These are phyloP conservation scores for Salix brachista DNA, from an alignment of 345 rosid genomes.

Conservation along the genomic window DNA sequence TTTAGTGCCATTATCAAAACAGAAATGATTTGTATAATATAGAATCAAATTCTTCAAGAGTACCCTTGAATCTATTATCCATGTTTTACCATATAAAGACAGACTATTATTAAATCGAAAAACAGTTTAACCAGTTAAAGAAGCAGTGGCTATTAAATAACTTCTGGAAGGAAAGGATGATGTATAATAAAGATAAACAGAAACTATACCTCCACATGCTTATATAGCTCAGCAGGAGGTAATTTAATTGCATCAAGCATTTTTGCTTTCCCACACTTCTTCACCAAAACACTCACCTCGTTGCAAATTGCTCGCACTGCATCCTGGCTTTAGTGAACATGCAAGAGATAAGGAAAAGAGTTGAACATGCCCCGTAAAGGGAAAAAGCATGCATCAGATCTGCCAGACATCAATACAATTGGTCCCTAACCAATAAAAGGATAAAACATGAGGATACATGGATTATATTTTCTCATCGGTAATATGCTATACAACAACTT, in stretches of 20 bases:
- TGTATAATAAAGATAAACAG: conserved; percentile 3
- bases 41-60: background rate
- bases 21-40: background rate
- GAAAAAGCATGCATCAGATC: background rate
- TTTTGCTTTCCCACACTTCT: conserved; percentile 81
- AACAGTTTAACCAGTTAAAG: background rate
- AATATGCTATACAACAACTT: background rate
- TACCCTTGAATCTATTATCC: background rate
- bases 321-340: conserved; percentile 54
- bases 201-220: conserved; percentile 74
- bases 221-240: conserved; percentile 80
- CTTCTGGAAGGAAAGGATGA: background rate
- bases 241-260: conserved; percentile 84
- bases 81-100: background rate
- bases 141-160: background rate
- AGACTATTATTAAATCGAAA: background rate
- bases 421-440: background rate
- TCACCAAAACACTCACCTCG: conserved; percentile 69
- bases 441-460: background rate
- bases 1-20: background rate
- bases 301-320: conserved; percentile 77
- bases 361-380: background rate
- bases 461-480: background rate
- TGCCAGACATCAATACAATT: background rate
- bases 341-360: conserved; percentile 4